These are phyloP conservation scores for Dryas octopetala DNA, from an alignment of 306 rosid genomes.

Conservation along the genomic window DNA sequence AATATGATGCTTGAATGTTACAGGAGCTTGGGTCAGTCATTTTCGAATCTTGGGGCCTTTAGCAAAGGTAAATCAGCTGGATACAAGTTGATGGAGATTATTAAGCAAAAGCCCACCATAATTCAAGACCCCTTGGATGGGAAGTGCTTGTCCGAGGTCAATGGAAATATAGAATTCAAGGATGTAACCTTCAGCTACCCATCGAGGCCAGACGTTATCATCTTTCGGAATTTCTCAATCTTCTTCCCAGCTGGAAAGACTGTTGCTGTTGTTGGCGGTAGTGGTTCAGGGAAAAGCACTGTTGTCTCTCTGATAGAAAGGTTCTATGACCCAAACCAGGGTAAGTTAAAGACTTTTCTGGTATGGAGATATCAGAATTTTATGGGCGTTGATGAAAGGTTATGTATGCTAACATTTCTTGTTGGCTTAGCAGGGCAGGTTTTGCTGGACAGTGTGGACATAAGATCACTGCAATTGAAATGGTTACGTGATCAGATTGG, in stretches of 20 bases:
- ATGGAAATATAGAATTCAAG: conserved; percentile 85
- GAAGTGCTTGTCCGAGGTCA: conserved; percentile 66
- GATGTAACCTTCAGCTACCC: conserved; percentile 93
- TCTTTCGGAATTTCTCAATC: conserved; percentile 76
- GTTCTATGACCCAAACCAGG: conserved; percentile 95
- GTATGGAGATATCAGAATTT: neutral
- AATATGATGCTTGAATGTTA: conserved; percentile 19
- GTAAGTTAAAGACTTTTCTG: conserved; percentile 34
- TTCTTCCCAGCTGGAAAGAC: conserved; percentile 97
- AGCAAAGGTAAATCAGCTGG: conserved; percentile 99
- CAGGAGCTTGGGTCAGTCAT: conserved; percentile 99
- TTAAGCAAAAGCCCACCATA: conserved; percentile 81
- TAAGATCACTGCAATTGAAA: conserved; percentile 71
- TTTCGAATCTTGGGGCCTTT: conserved; percentile 94
- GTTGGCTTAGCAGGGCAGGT: conserved; percentile 67
- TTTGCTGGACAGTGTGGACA: conserved; percentile 79
- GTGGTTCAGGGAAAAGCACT: conserved; percentile 97
- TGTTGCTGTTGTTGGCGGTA: conserved; percentile 94
- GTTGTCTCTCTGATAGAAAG: conserved; percentile 95
- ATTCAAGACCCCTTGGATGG: conserved; percentile 70
- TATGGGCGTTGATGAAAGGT: neutral
- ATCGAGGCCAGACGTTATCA: conserved; percentile 83
- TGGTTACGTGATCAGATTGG: conserved; percentile 98
- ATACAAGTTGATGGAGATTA: conserved; percentile 91
- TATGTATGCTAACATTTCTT: conserved; percentile 16